These are phyloP conservation scores for Aphanomyces astaci DNA, from an alignment of 352 stramenopile species.

Conservation along the genomic window DNA sequence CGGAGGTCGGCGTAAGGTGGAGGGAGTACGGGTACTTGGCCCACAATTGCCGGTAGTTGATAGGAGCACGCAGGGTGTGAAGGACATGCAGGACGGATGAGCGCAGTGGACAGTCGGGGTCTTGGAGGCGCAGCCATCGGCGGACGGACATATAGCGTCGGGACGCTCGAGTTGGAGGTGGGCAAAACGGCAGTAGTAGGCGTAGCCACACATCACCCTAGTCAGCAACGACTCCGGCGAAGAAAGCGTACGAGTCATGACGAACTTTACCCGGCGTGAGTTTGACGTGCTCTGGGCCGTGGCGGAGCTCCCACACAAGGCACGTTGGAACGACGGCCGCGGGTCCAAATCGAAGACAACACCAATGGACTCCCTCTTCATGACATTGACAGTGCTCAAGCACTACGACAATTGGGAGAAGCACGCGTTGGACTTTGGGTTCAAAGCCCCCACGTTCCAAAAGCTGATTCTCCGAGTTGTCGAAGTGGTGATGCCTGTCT, in stretches of 20 bases:
- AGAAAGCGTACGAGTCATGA: background rate
- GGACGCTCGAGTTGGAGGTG: background rate
- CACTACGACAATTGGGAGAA: slow-evolving; percentile 11
- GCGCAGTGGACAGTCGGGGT: background rate
- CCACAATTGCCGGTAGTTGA: too few species aligned
- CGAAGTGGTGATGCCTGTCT: background rate
- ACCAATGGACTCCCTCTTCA: slow-evolving; percentile 16
- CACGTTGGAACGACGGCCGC: background rate
- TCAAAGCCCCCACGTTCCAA: slow-evolving; percentile 1
- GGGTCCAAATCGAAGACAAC: background rate
- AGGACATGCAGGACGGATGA: background rate
- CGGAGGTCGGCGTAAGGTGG: too few species aligned
- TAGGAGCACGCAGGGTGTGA: background rate
- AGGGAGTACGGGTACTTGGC: too few species aligned
- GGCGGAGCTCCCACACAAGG: background rate
- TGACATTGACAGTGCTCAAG: slow-evolving; percentile 10
- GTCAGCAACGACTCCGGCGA: too few species aligned
- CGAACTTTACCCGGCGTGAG: background rate
- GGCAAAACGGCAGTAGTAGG: too few species aligned
- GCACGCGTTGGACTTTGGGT: slow-evolving; percentile 15
- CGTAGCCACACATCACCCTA: too few species aligned
- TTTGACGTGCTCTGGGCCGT: slow-evolving; percentile 10
- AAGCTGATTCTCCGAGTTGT: slow-evolving; percentile 8
- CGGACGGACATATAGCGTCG: background rate
- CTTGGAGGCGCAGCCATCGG: slow-evolving; percentile 8